A percentile compares a stretch with the other conserved stretches of the same genome.
Evolutionary conservation across 805 yeast genomes (phyloP).

Genomic region (Cyberlindnera mississippiensis): DNA sequence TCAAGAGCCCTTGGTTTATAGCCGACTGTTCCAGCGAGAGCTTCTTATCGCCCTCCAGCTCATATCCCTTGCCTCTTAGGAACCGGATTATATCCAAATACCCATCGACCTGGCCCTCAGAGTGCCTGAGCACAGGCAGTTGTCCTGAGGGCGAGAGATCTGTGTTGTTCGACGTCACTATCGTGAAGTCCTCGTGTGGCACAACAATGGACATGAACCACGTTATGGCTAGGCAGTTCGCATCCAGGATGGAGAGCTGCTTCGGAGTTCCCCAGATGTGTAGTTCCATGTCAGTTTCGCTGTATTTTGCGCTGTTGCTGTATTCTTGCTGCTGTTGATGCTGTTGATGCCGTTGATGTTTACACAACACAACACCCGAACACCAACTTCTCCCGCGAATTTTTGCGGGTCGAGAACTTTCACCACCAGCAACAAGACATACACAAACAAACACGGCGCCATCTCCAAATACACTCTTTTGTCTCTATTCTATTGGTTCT

Average conservation of each 20-base stretch:
- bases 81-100: conserved; percentile 36
- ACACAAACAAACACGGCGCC: too few species aligned
- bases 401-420: too few species aligned
- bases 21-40: conserved; percentile 30
- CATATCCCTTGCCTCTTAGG: conserved; percentile 19
- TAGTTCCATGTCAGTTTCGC: too few species aligned
- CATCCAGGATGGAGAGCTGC: conserved; percentile 42
- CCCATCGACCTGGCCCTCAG: conserved; percentile 34
- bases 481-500: too few species aligned
- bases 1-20: conserved; percentile 41
- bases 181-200: conserved; percentile 23
- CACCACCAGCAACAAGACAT: too few species aligned
- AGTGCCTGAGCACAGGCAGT: conserved; percentile 43
- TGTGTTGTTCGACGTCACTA: conserved; percentile 57
- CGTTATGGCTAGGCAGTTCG: conserved; percentile 46
- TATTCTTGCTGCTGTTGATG: too few species aligned
- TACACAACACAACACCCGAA: too few species aligned
- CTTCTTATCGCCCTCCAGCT: conserved; percentile 9
- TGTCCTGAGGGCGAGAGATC: conserved; percentile 45
- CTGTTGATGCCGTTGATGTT: too few species aligned
- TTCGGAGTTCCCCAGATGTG: conserved; percentile 51
- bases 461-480: too few species aligned
- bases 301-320: too few species aligned
- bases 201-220: conserved; percentile 37
- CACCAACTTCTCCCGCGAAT: too few species aligned